phyloP scores from a whole-genome alignment of 345 rosid genomes.

The Euclidium syriacum region DNA sequence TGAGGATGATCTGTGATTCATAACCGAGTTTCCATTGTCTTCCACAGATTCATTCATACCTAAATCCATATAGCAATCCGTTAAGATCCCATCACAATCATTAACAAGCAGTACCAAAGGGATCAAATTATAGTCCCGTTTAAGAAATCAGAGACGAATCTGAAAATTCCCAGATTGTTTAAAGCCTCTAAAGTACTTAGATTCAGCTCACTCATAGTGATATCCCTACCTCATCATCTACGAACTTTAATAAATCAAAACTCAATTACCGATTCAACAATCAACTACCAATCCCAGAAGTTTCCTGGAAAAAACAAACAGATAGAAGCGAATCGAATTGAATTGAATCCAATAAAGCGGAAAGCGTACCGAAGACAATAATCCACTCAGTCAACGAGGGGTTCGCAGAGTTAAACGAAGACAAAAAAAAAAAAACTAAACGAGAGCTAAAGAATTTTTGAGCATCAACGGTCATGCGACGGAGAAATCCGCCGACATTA shows the following conservation, averaged over 20 bases:
- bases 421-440: not conserved
- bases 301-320: not conserved
- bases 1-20: slow-evolving; percentile 9
- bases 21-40: slow-evolving; percentile 28
- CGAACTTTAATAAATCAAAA: not conserved
- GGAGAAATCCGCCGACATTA: slow-evolving; percentile 23
- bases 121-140: slow-evolving; percentile 24
- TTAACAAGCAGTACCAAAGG: slow-evolving; percentile 28
- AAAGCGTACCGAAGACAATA: slow-evolving; percentile 13
- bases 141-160: slow-evolving; percentile 1
- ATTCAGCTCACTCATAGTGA: slow-evolving; percentile 10
- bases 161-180: not conserved
- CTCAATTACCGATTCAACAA: not conserved
- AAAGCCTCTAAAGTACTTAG: not conserved
- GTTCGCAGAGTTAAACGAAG: not conserved
- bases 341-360: not conserved
- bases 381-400: slow-evolving; percentile 6
- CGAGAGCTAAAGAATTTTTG: not conserved
- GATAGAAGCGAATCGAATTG: slow-evolving; percentile 4
- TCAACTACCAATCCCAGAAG: not conserved
- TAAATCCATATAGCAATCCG: slow-evolving; percentile 34
- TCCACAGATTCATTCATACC: slow-evolving; percentile 47
- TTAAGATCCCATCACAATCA: slow-evolving; percentile 29
- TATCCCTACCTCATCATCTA: not conserved
- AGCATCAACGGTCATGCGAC: slow-evolving; percentile 7